These are phyloP conservation scores for Mycena capillaripes DNA, from an alignment of 768 basidiomycete genomes.

Conservation along the genomic window DNA sequence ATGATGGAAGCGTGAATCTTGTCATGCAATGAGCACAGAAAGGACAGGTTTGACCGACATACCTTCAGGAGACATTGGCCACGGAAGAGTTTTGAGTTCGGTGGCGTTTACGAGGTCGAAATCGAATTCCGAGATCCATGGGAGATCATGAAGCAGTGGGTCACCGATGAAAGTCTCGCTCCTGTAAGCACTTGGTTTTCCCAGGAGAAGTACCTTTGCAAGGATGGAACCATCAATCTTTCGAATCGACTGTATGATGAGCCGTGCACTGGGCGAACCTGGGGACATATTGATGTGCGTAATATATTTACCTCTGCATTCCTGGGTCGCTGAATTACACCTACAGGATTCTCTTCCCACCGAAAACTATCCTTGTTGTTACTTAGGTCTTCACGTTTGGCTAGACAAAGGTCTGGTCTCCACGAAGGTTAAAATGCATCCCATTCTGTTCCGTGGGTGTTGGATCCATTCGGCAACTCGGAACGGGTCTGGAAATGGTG, in stretches of 20 bases:
- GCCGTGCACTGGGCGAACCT: conserved; percentile 30
- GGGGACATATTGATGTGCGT: conserved; percentile 29
- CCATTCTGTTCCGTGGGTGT: conserved; percentile 31
- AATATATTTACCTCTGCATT: neutral
- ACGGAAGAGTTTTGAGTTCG: conserved; percentile 13
- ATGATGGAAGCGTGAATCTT: conserved; percentile 8
- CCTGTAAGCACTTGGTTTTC: conserved; percentile 30
- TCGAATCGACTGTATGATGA: conserved; percentile 33
- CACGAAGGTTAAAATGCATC: conserved; percentile 38
- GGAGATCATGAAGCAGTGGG: conserved; percentile 32
- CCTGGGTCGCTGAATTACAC: neutral
- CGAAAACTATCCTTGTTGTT: conserved; percentile 29
- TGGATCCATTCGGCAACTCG: conserved; percentile 39
- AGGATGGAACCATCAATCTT: conserved; percentile 7
- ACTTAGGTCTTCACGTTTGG: conserved; percentile 36
- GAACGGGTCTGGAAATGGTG: conserved; percentile 41
- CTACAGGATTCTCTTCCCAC: conserved; percentile 12
- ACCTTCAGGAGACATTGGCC: conserved; percentile 6
- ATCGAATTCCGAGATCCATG: conserved; percentile 37
- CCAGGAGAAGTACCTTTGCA: conserved; percentile 30
- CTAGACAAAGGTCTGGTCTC: conserved; percentile 39
- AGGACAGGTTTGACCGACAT: conserved; percentile 1
- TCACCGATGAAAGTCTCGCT: conserved; percentile 28
- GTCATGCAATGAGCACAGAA: neutral
- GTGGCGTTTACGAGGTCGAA: conserved; percentile 24